phyloP scores from a whole-genome alignment of 208 protist species.

The Leishmania tarentolae region DNA sequence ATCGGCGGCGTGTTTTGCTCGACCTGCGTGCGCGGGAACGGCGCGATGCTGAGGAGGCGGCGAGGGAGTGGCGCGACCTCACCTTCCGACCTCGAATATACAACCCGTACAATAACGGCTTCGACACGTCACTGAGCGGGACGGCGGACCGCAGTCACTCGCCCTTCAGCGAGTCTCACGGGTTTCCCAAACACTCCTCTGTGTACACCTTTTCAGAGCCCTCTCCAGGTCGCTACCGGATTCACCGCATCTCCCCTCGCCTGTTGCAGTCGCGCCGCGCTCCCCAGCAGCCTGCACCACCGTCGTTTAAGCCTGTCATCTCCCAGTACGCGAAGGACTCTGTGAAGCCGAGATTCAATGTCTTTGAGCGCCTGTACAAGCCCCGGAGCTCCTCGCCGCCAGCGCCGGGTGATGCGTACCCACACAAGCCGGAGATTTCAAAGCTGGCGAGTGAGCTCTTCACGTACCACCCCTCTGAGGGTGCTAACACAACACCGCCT shows the following conservation, averaged over 20 bases:
- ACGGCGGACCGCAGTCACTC: slow-evolving; percentile 27
- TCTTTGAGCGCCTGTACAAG: slow-evolving; percentile 40
- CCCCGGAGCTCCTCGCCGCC: slow-evolving; percentile 17
- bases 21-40: slow-evolving; percentile 59
- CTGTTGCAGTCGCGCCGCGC: slow-evolving; percentile 23
- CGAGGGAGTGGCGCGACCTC: slow-evolving; percentile 47
- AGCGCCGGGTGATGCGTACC: background rate
- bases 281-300: slow-evolving; percentile 12
- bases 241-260: slow-evolving; percentile 19
- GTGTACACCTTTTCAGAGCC: slow-evolving; percentile 15
- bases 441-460: slow-evolving; percentile 28
- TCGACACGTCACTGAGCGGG: background rate
- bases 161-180: slow-evolving; percentile 5
- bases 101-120: slow-evolving; percentile 12
- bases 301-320: slow-evolving; percentile 30
- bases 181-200: slow-evolving; percentile 7
- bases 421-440: slow-evolving; percentile 27
- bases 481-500: background rate
- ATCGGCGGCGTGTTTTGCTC: slow-evolving; percentile 65
- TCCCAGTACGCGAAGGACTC: slow-evolving; percentile 25
- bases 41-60: slow-evolving; percentile 55
- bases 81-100: slow-evolving; percentile 56
- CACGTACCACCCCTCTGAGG: background rate
- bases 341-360: slow-evolving; percentile 16
- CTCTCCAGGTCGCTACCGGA: slow-evolving; percentile 23